Evolutionary conservation across 2,329 filamentous ascomycete species (phyloP), one percentile per base, ranked within the genome.

Genomic region (Sporothrix globosa): DNA sequence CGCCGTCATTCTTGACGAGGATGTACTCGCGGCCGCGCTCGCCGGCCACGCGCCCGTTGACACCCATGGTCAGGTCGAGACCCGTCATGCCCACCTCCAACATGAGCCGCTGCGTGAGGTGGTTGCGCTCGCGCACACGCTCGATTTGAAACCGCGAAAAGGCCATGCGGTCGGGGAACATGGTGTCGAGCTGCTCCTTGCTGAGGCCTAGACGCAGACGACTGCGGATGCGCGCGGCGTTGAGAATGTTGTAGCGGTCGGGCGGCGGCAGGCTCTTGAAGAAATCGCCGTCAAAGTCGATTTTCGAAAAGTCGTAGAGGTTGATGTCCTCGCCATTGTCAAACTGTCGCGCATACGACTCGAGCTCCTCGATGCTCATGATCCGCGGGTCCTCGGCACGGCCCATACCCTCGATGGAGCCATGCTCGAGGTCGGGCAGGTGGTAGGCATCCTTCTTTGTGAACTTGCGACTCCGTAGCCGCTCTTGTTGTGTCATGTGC

Each of bases 131-230:
- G 74, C 87, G 88, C 13, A 98, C 96, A 71, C 96, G 86, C 78
- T 98, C 96, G 71, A 99, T 97, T 80, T 99, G 96, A 77, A 99
- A 99, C 72, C 86, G 91, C 0, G 94, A 97, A 77, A 99, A 99
- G 0, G 91, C 96, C 93, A 99, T 97, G 34, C 96, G 89, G 78
- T 99, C 91, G 0, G 96, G 95, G 78, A 99, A 99, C 96, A 99
- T 99, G 60, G 86, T 88, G 75, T 98, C 94, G 17, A 99, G 82
- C 80, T 99, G 96, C 74, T 99, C 95, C 80, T 98, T 98, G 70
- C 92, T 97, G 76, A 97, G 87, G 0, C 96, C 96, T 95, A 99
- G 97, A 77, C 96, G 88, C 76, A 99, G 83, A 68, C 96, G 87
- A 79, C 93, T 97, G 70, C 96, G 86, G 72, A 99, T 78, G 72